Conservation (phyloP, 495 filamentous ascomycete genomes). For the Penicillium verhagenii region DNA sequence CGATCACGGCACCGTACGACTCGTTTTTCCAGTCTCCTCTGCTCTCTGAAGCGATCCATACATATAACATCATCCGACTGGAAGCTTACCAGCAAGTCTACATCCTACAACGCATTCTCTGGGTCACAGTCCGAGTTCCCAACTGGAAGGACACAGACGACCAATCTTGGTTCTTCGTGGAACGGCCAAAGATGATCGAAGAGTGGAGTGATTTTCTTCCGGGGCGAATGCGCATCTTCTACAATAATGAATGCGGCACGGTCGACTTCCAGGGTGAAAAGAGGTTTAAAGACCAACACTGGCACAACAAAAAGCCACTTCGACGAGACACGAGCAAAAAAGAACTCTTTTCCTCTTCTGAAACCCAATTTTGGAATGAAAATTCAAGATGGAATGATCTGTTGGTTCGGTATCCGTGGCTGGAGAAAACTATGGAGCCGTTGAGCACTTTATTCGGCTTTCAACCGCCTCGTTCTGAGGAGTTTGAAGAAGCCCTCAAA, state of each 20-base stretch:
- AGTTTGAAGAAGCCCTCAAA: constrained; percentile 8
- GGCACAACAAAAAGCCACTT: background rate
- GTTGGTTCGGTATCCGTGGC: background rate
- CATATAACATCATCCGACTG: constrained; percentile 37
- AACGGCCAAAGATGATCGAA: constrained; percentile 43
- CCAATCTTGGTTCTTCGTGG: constrained; percentile 25
- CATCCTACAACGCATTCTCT: constrained; percentile 14
- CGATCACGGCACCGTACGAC: background rate
- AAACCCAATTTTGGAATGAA: constrained; percentile 1
- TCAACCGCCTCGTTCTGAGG: background rate
- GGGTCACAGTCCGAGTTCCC: background rate
- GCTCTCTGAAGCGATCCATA: constrained; percentile 36
- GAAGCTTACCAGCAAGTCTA: constrained; percentile 33
- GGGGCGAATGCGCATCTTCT: constrained; percentile 20
- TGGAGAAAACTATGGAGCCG: constrained; percentile 17
- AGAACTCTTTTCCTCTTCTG: constrained; percentile 3
- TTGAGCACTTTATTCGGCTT: constrained; percentile 28
- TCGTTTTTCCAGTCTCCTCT: constrained; percentile 21
- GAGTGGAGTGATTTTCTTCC: constrained; percentile 53
- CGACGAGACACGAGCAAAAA: constrained; percentile 7
- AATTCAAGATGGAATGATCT: constrained; percentile 12
- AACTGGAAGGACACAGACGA: constrained; percentile 24
- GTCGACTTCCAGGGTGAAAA: constrained; percentile 13
- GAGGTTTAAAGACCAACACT: constrained; percentile 1
- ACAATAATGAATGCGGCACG: constrained; percentile 3